phyloP scores from a whole-genome alignment of 1,284 basidiomycete species.

The Neonothopanus nambi region DNA sequence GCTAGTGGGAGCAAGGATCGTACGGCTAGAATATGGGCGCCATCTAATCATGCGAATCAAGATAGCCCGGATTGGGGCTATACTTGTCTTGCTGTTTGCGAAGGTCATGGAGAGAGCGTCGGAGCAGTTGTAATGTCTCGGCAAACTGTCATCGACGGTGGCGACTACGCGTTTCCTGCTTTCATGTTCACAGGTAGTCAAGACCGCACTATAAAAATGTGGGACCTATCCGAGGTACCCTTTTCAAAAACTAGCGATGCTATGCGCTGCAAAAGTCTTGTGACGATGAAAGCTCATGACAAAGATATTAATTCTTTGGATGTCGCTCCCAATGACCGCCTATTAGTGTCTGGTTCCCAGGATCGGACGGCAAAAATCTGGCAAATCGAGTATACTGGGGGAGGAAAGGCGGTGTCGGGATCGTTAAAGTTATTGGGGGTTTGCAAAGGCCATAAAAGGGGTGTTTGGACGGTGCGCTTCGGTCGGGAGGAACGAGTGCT shows the following conservation, averaged over 20 bases:
- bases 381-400: conserved; percentile 62
- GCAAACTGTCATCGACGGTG: conserved; percentile 30
- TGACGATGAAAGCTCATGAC: conserved; percentile 94
- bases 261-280: conserved; percentile 72
- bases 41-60: conserved; percentile 24
- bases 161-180: conserved; percentile 30
- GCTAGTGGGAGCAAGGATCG: conserved; percentile 93
- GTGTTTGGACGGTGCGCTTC: conserved; percentile 95
- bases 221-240: conserved; percentile 76
- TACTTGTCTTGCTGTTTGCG: conserved; percentile 83
- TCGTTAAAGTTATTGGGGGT: conserved; percentile 81
- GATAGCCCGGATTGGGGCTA: conserved; percentile 52
- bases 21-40: conserved; percentile 84
- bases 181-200: conserved; percentile 95
- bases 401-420: conserved; percentile 51
- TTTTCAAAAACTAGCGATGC: conserved; percentile 27
- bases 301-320: conserved; percentile 99
- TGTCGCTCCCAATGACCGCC: conserved; percentile 85
- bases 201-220: conserved; percentile 98
- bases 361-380: conserved; percentile 95
- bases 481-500: conserved; percentile 81
- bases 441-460: conserved; percentile 95
- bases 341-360: conserved; percentile 94
- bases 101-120: conserved; percentile 94
- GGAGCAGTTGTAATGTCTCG: conserved; percentile 86